These are phyloP conservation scores for Erysimum cheiri DNA, from an alignment of 441 rosid species.

Conservation along the genomic window DNA sequence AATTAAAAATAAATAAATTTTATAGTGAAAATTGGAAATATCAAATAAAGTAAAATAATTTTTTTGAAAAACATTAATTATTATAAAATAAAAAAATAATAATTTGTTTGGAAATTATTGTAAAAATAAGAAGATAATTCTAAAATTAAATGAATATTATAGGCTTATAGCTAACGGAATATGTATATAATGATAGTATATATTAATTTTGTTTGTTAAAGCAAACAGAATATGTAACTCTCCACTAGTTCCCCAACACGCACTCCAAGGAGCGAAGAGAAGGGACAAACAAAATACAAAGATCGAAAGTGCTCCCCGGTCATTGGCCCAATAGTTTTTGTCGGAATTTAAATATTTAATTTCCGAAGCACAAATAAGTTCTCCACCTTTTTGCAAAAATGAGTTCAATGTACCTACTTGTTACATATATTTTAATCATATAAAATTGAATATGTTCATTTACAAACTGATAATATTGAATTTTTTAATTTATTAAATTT, in stretches of 20 bases:
- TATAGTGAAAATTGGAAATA: too few relatives aligned
- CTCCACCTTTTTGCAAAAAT: conserved; percentile 4
- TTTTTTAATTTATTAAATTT: background rate
- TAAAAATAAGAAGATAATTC: background rate
- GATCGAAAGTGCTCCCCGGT: conserved; percentile 18
- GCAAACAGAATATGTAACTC: conserved; percentile 2
- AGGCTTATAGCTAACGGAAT: background rate
- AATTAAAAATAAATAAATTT: too few relatives aligned
- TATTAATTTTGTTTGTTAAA: background rate
- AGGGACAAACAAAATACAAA: conserved; percentile 22
- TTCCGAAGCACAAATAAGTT: background rate
- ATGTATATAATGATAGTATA: background rate
- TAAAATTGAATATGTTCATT: background rate
- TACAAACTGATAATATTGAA: background rate
- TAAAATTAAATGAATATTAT: too few relatives aligned
- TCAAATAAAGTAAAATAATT: too few relatives aligned
- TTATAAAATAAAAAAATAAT: background rate
- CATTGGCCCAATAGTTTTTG: conserved; percentile 26
- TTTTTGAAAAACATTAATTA: too few relatives aligned
- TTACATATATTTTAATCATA: background rate
- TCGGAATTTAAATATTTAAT: conserved; percentile 8
- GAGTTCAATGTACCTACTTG: conserved; percentile 16
- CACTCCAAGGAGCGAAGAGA: conserved; percentile 25
- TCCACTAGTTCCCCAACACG: conserved; percentile 25
- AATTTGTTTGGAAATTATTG: background rate